These are phyloP conservation scores for Saccharomyces paradoxus DNA, from an alignment of 805 yeast genomes.

Conservation along the genomic window DNA sequence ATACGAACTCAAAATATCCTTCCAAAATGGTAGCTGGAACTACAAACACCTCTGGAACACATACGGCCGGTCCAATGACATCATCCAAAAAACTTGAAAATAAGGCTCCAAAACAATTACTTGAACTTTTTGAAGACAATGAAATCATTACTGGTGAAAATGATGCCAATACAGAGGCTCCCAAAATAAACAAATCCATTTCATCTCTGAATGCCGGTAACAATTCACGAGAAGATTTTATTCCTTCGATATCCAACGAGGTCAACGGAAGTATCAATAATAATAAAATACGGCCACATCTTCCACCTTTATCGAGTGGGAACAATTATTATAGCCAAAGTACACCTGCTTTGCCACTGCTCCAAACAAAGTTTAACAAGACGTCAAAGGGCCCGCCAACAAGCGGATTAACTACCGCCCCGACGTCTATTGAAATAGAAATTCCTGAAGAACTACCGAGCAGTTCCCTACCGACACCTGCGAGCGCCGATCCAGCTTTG, in stretches of 20 bases:
- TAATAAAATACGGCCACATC: slow-evolving; percentile 11
- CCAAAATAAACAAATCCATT: slow-evolving; percentile 11
- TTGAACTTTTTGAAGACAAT: slow-evolving; percentile 58
- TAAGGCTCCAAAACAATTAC: slow-evolving; percentile 60
- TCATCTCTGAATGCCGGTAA: slow-evolving; percentile 11
- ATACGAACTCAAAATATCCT: slow-evolving; percentile 13
- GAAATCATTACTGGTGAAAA: slow-evolving; percentile 24
- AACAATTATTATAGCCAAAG: slow-evolving; percentile 22
- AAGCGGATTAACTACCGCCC: slow-evolving; percentile 33
- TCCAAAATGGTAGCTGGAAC: slow-evolving; percentile 19
- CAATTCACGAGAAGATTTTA: slow-evolving; percentile 7
- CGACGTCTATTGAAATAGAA: slow-evolving; percentile 57
- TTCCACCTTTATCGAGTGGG: slow-evolving; percentile 7
- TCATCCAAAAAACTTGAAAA: slow-evolving; percentile 14
- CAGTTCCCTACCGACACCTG: slow-evolving; percentile 13
- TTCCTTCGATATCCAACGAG: slow-evolving; percentile 1
- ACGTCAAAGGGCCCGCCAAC: slow-evolving; percentile 14
- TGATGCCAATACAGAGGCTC: slow-evolving; percentile 12
- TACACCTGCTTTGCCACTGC: slow-evolving; percentile 21
- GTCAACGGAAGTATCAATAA: neutral
- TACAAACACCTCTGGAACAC: slow-evolving; percentile 27
- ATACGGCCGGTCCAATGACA: slow-evolving; percentile 11
- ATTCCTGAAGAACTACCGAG: slow-evolving; percentile 45
- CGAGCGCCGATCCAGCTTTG: slow-evolving; percentile 26
- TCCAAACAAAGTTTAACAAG: slow-evolving; percentile 25